Base-by-base conservation (phyloP, 371 early-diverging fungal species). In the Zopfochytrium polystomum region DNA sequence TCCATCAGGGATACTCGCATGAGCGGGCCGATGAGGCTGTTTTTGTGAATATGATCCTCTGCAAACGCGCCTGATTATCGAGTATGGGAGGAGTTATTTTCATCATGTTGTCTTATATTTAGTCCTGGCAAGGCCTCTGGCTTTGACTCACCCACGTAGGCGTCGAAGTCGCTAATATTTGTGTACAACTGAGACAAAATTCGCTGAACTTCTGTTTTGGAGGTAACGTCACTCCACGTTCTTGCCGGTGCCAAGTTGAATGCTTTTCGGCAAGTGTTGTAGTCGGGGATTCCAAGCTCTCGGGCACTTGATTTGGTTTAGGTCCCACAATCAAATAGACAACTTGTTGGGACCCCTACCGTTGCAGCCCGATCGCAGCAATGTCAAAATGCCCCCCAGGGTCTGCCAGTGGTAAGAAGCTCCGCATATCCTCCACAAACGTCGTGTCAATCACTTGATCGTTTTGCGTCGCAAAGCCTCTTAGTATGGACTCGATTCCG, bases 201-300 rank as follows among this genome's bases (percentile, higher is more conserved):
- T 4, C 25, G 33, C 32, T 55, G 60, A 23, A 65, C 52, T 7
- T 34, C 61, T 23, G 49, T n/a, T 31, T 73, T 65, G 20, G 32
- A 34, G 22, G 65, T 70, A 2, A 73, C 51, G 33, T 70, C 68
- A 11, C 31, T 38, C 67, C 67, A 73, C 2, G 11, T 15, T 6
- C n/a, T 30, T 0, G 38, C 33, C n/a, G 33, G 43, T n/a, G 57
- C n/a, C 25, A 73, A 29, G n/a, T 61, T 58, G 34, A 60, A 70
- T 3, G 45, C 38, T 29, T 23, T 51, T 27, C 74, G 15, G 29
- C 44, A 53, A 5, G 61, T 62, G 46, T 70, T 73, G 59, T 65
- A 73, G 34, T 69, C 67, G 1, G 68, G 48, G 2, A 73, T 2
- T 23, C 70, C 70, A 3, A 67, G 7, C 9, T 73, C 74, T 23